Evolutionary conservation across 2,329 filamentous ascomycete species (phyloP), one percentile per base, ranked within the genome.

Genomic region (Botryosphaeria agaves): DNA sequence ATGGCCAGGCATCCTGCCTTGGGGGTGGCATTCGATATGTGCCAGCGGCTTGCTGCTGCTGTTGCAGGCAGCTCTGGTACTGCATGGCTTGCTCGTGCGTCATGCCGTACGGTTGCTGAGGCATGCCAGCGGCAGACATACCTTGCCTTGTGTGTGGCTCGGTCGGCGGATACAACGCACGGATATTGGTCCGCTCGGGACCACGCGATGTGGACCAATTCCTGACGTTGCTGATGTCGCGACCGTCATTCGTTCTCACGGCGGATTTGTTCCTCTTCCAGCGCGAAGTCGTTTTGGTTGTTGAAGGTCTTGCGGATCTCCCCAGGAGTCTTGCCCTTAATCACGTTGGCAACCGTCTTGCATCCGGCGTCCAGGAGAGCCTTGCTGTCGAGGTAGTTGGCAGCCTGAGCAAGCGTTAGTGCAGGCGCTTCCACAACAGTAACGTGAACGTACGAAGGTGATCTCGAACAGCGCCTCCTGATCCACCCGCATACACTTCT

Each of bases 391-490:
- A 98, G 77, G 56, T 95, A 98, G 67, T 98, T 98, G 46, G 87
- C 83, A 3, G 89, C 89, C 81, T 89, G 41, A 5, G 7, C 14
- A 14, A 18, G 18, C 16, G 20, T 27, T 8, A 23, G 21, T 11
- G 12, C 14, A 9, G 23, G 20, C 14, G 30, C 19, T 18, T 29
- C 16, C n/a, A 5, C 4, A 29, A 19, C 3, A 18, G 28, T 11
- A 3, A 14, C 3, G 5, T 3, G 7, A 18, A 36, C 76, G 35
- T 69, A 89, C 83, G 16, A 98, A 69, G 44, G 98, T 98, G 49
- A 98, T 95, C 64, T 98, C 89, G 43, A 98, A 98, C 2, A 98
- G 72, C 89, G 98, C 95, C 61, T 98, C 89, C 52, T 98, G 89
- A 54, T 98, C 89, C 12, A 98, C 89, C 59, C 95, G 87, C 89